phyloP scores from a whole-genome alignment of 2,329 filamentous ascomycete species.

The Dactylellina parvicollis region DNA sequence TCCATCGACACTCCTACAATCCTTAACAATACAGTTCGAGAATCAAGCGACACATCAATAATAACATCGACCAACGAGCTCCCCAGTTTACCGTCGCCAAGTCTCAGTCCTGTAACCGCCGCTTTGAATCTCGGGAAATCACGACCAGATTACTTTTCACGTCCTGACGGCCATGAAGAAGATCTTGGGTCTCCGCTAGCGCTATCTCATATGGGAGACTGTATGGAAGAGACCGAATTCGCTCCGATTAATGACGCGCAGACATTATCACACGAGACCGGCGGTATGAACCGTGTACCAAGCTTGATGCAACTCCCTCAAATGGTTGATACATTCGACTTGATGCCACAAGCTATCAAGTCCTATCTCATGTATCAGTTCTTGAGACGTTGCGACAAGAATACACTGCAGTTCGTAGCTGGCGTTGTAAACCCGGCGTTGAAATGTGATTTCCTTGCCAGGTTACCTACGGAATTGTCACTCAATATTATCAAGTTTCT shows the following conservation, averaged over 20 bases:
- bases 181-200: slow-evolving; percentile 60
- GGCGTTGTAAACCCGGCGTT: slow-evolving; percentile 91
- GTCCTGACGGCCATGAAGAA: slow-evolving; percentile 60
- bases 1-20: not conserved
- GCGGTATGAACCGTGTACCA: slow-evolving; percentile 61
- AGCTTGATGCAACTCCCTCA: slow-evolving; percentile 78
- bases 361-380: slow-evolving; percentile 97
- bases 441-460: slow-evolving; percentile 89
- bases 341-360: slow-evolving; percentile 90
- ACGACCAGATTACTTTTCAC: slow-evolving; percentile 59
- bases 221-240: slow-evolving; percentile 63
- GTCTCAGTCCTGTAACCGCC: slow-evolving; percentile 86
- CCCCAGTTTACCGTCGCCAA: slow-evolving; percentile 91
- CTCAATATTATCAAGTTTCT: slow-evolving; percentile 88
- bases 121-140: slow-evolving; percentile 70
- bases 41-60: slow-evolving; percentile 62
- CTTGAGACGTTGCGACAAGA: slow-evolving; percentile 83
- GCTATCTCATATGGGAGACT: slow-evolving; percentile 57
- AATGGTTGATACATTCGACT: slow-evolving; percentile 89
- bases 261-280: slow-evolving; percentile 57
- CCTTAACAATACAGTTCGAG: not conserved
- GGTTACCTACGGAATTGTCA: slow-evolving; percentile 85
- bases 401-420: slow-evolving; percentile 87
- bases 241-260: slow-evolving; percentile 57
- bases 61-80: slow-evolving; percentile 81